Evolutionary conservation across 768 basidiomycete species (phyloP), one percentile per base, ranked within the genome.

Genomic region (Leccinum broughii): DNA sequence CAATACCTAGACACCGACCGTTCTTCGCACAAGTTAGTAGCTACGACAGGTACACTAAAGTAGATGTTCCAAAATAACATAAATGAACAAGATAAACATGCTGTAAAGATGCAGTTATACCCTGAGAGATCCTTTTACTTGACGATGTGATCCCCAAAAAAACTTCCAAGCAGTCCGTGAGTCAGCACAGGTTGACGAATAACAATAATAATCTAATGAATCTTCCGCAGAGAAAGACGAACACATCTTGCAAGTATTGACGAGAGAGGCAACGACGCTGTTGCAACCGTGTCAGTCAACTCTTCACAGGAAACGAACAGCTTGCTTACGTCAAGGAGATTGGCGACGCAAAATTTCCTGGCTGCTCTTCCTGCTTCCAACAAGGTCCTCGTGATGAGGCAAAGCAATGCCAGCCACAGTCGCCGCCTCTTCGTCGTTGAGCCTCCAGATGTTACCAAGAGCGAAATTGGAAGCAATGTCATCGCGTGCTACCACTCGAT

Each of bases 371-470:
- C 77, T 72, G 66, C 77, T 75, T 72, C 76, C 72, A 67, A 73
- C 53, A 17, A 77, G 67, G 34, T 77, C 76, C 59, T 74, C 75
- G n/a, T 68, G 75, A 50, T 77, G 76, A 4, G 82, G 78, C 41
- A 85, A 67, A 1, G 82, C 77, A 59, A 85, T 81, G 3, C 79
- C 79, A 48, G 80, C 78, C 6, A 86, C 72, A 32, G 77, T 80
- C 64, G 81, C 82, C 67, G 78, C 84, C 73, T 92, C 89, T 66
- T 89, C 87, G 20, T 86, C 86, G 60, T 89, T 89, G 44, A 92
- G 67, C 55, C 79, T 80, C 89, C 89, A 92, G 57, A 92, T 92
- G 61, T 84, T 89, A 17, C 67, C 61, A 26, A 81, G 67, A 50
- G 77, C 69, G 20, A 76, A 69, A 51, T 67, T 71, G 24, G 69